Evolutionary conservation across 2,329 filamentous ascomycete genomes (phyloP).

Genomic region (Penicillium frequentans): DNA sequence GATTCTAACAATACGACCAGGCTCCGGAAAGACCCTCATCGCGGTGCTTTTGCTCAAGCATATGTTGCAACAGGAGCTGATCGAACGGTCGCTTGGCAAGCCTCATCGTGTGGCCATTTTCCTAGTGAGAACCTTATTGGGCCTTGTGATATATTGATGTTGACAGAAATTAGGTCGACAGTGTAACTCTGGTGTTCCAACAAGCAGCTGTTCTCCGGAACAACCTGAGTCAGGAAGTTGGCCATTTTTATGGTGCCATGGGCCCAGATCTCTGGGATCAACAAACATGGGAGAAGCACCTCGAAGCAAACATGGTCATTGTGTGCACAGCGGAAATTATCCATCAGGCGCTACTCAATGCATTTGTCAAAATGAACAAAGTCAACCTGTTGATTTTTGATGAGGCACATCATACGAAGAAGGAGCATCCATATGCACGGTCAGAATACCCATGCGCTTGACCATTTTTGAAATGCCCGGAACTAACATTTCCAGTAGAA

Average conservation of each 20-base stretch:
- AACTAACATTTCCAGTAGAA: conserved; percentile 43
- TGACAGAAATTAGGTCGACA: conserved; percentile 63
- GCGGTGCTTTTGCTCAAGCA: conserved; percentile 80
- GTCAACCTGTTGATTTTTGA: conserved; percentile 94
- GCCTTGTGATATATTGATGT: too few relatives aligned
- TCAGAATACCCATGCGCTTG: conserved; percentile 19
- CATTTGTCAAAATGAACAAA: conserved; percentile 75
- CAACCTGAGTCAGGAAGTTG: conserved; percentile 76
- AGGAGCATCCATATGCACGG: conserved; percentile 84
- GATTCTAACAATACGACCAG: conserved; percentile 40
- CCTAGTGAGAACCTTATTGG: conserved; percentile 53
- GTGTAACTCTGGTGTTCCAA: conserved; percentile 85
- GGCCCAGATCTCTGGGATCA: conserved; percentile 61
- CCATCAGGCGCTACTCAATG: conserved; percentile 72
- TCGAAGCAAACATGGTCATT: conserved; percentile 72
- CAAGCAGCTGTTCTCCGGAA: conserved; percentile 78
- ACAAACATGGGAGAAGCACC: conserved; percentile 59
- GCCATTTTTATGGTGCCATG: conserved; percentile 72
- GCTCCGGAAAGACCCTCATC: conserved; percentile 95
- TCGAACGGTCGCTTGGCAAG: conserved; percentile 62
- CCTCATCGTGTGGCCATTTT: conserved; percentile 75
- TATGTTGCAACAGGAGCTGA: conserved; percentile 73
- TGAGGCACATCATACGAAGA: conserved; percentile 95
- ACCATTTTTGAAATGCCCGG: not conserved
- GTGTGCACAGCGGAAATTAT: conserved; percentile 92